Base-by-base conservation (phyloP, 129 eudicot genomes). In the Scalesia atractyloides region DNA sequence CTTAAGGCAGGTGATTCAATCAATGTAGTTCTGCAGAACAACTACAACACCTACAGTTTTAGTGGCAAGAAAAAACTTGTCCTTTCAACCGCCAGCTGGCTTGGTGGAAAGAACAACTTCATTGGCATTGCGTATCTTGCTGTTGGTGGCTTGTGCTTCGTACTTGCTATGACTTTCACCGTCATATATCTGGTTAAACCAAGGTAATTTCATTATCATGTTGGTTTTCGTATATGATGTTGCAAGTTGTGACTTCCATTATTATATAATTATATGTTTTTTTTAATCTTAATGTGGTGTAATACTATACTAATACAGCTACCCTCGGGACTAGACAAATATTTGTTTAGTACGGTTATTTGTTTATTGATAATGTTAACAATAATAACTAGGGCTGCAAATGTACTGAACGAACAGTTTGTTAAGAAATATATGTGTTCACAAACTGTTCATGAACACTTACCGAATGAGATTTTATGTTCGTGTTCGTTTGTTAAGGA, bases 61-160 rank as follows among this genome's bases (percentile, higher is more conserved):
- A 82, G 76, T 62, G 98, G 98, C 34, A 94, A 94, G 84, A 94
- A 94, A 86, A 94, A 87, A 70, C 87, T 94, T 50, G 98, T 94
- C 80, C 97, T 90, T 46, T 90, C 97, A 16, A 90, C 98, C 39
- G 85, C 93, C 51, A 90, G 96, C 80, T 94, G 97, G 97, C 90
- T 94, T 51, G 98, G 98, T 52, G 98, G 98, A 74, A 94, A 94
- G 82, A 94, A 94, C 79, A 85, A 90, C 69, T 94, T 94, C 75
- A 83, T 94, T 62, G 97, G 98, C 56, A 88, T 94, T 73, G 98
- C 98, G 0, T 94, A 94, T 75, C 89, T 94, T 33, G 84, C 97
- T 33, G 93, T 94, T 48, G 98, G 98, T 64, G 97, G 97, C 64
- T 71, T 94, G 76, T 90, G 97, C 85, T 86, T 90, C 64, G 33